Percentiles rank a stretch among this genome's conserved stretches.
Conservation (phyloP, 495 filamentous ascomycete genomes). For the Immersiella caudata region DNA sequence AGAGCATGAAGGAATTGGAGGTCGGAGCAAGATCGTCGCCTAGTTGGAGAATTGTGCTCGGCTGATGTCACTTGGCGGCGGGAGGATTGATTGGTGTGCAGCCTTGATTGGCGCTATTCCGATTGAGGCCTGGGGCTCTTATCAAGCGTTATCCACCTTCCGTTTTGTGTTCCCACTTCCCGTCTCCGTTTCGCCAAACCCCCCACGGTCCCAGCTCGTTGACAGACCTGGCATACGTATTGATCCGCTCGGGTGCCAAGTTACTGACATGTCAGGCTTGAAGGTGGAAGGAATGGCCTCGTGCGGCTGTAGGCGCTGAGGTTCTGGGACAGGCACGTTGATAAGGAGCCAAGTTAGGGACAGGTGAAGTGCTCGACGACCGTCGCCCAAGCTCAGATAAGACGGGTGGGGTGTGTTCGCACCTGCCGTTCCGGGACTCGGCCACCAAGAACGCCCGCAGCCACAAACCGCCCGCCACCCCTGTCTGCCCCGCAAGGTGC, state of each 20-base stretch:
- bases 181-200: neutral
- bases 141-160: neutral
- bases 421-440: conserved; percentile 16
- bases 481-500: neutral
- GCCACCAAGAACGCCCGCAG: conserved; percentile 9
- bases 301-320: no score
- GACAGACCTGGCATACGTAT: no score
- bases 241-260: no score
- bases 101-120: neutral
- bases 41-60: neutral
- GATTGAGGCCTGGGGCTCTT: neutral
- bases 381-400: conserved; percentile 7
- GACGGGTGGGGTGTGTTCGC: conserved; percentile 4
- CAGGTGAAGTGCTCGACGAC: no score
- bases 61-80: neutral
- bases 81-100: neutral
- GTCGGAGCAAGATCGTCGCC: neutral
- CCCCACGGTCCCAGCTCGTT: no score
- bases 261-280: no score
- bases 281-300: no score
- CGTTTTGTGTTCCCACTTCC: neutral
- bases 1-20: neutral
- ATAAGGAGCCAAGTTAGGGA: no score
- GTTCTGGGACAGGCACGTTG: no score
- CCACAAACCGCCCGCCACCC: neutral